phyloP scores from a whole-genome alignment of 805 yeast species.

The Monosporozyma unispora region DNA sequence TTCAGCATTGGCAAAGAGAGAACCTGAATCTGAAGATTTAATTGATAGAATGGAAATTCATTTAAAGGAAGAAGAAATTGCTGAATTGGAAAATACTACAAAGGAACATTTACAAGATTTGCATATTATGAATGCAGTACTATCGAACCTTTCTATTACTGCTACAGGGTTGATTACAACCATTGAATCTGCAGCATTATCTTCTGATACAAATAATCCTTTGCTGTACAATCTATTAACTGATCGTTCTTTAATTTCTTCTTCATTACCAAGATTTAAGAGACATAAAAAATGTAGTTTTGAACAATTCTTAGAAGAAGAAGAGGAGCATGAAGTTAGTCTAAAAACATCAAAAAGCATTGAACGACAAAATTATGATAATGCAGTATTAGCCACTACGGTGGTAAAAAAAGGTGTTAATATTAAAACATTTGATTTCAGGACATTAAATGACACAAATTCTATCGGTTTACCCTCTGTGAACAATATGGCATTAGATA shows the following conservation, averaged over 20 bases:
- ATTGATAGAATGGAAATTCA: conserved; percentile 14
- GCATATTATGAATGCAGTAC: conserved; percentile 45
- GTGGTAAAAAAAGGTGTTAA: conserved; percentile 65
- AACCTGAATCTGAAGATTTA: conserved; percentile 14
- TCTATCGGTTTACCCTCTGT: conserved; percentile 22
- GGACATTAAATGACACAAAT: conserved; percentile 16
- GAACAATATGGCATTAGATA: not conserved
- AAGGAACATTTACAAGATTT: conserved; percentile 56
- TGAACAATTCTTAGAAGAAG: not conserved
- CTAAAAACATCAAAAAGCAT: conserved; percentile 7
- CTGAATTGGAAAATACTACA: conserved; percentile 20
- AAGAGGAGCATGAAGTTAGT: conserved; percentile 3
- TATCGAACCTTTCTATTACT: conserved; percentile 43
- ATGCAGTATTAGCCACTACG: conserved; percentile 46
- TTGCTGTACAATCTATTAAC: conserved; percentile 83
- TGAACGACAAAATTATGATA: conserved; percentile 2
- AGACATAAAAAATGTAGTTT: not conserved
- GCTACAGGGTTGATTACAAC: conserved; percentile 87
- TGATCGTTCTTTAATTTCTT: conserved; percentile 82
- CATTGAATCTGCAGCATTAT: conserved; percentile 56
- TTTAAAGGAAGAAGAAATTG: conserved; percentile 13
- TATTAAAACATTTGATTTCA: conserved; percentile 23
- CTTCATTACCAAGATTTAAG: conserved; percentile 69
- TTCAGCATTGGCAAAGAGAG: conserved; percentile 4
- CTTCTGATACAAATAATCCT: conserved; percentile 52